Evolutionary conservation across 108 stramenopile species (phyloP).

Genomic region (Asterionellopsis glacialis): DNA sequence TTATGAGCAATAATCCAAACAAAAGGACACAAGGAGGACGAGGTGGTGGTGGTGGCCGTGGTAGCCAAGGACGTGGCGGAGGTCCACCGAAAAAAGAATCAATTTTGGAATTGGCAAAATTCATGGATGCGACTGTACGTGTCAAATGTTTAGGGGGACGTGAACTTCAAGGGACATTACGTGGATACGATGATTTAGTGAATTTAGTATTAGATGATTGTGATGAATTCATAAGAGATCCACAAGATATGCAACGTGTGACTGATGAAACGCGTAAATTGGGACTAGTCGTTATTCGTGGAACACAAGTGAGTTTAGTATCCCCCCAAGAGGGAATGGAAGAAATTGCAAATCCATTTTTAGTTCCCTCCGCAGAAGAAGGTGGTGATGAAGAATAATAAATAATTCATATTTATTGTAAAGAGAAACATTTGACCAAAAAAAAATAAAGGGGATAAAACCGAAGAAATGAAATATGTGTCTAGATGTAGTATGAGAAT

Average conservation of each 20-base stretch:
- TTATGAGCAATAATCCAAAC: slow-evolving; percentile 3
- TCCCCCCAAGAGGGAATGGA: slow-evolving; percentile 82
- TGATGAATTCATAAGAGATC: slow-evolving; percentile 78
- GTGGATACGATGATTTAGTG: slow-evolving; percentile 84
- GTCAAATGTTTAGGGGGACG: slow-evolving; percentile 84
- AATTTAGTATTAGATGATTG: slow-evolving; percentile 86
- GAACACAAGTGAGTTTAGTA: slow-evolving; percentile 83
- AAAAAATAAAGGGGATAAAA: no score
- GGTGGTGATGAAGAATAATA: slow-evolving; percentile 4
- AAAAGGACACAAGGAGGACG: background rate
- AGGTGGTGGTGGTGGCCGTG: background rate
- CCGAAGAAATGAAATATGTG: no score
- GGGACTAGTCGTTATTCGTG: slow-evolving; percentile 77
- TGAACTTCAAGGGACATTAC: slow-evolving; percentile 65
- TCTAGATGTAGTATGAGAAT: no score
- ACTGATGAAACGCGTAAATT: slow-evolving; percentile 68
- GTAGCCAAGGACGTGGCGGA: slow-evolving; percentile 24
- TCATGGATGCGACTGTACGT: slow-evolving; percentile 70
- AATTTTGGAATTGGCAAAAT: slow-evolving; percentile 76
- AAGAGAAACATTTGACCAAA: no score
- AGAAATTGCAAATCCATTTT: slow-evolving; percentile 88
- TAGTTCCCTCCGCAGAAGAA: slow-evolving; percentile 55
- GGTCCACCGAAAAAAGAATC: slow-evolving; percentile 68
- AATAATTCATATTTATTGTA: no score
- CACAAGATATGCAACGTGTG: slow-evolving; percentile 54